Evolutionary conservation across 352 stramenopile genomes (phyloP).

Genomic region (Aphanomyces euteiches): DNA sequence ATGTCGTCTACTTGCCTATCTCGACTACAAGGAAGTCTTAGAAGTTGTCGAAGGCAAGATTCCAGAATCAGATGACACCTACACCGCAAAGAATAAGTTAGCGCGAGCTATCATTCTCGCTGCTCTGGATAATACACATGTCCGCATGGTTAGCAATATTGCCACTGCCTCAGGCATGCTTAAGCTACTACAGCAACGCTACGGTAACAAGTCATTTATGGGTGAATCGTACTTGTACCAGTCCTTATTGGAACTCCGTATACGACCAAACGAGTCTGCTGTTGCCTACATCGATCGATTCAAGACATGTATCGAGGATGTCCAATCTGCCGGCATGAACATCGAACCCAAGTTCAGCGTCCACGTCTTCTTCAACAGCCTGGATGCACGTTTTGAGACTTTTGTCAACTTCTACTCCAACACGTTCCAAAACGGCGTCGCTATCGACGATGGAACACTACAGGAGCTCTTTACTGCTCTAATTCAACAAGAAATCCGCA

Average conservation of each 20-base stretch:
- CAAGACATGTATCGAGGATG: not conserved
- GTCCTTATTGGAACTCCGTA: not conserved
- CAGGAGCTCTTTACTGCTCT: too few relatives aligned
- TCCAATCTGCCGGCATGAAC: too few relatives aligned
- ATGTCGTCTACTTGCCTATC: conserved; percentile 7
- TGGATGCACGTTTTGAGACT: too few relatives aligned
- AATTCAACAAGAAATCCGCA: too few relatives aligned
- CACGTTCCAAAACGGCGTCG: too few relatives aligned
- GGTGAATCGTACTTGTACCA: not conserved
- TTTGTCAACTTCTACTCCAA: too few relatives aligned
- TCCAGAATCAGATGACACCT: not conserved
- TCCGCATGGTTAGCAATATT: not conserved
- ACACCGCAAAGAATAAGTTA: not conserved
- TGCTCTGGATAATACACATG: not conserved
- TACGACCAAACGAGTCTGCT: not conserved
- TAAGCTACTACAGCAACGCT: not conserved
- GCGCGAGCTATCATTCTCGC: not conserved
- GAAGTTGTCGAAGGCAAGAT: not conserved
- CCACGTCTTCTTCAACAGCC: too few relatives aligned
- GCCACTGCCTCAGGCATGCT: not conserved
- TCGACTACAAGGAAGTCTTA: conserved; percentile 6
- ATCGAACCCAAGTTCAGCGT: too few relatives aligned
- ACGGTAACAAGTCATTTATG: not conserved
- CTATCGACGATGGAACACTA: too few relatives aligned
- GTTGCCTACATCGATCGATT: not conserved